Evolutionary conservation across 495 filamentous ascomycete genomes (phyloP), one percentile per base, ranked within the genome.

Genomic region (Penicillium daleae): DNA sequence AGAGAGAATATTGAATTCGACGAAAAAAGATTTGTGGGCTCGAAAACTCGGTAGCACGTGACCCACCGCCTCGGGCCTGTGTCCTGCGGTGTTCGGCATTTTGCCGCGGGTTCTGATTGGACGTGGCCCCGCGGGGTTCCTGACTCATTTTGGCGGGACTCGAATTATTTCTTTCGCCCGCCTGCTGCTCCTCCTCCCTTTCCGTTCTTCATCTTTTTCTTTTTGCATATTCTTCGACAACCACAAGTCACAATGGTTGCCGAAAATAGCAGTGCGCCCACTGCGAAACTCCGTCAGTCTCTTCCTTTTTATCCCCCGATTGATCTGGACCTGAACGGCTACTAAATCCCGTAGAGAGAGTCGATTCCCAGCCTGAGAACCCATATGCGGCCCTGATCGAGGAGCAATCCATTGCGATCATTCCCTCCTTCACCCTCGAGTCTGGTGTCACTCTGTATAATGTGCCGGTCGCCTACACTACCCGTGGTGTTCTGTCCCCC

Each of bases 391-490:
- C 82, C 37, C 80, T 99, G 65, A 96, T 99, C 63, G 88, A 91
- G 32, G 85, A 94, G 67, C 95, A 99, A 78, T 82, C 87, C 19
- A 89, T 96, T 65, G 90, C 87, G 37, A 83, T 96, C 35, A 85
- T 99, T 57, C 95, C 95, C 0, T 89, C 84, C 15, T 97, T 97
- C 78, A 94, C 90, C 21, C 90, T 99, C 63, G 95, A 99, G 75
- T 97, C 93, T 15, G 95, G 95, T 21, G 92, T 89, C 31, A 90
- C 86, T 1, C 83, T 99, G 31, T 78, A 82, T 68, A 93, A 98
- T 86, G 91, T 97, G 13, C 94, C 93, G 2, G 85, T 99, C 56
- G 95, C 95, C 27, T 99, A 96, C 81, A 97, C 91, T 62, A 92
- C 90, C 0, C 84, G 89, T 50, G 95, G 95, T 63, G 81, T 82